Base-by-base conservation (phyloP, 164 flowering plant genomes). In the Malania oleifera region DNA sequence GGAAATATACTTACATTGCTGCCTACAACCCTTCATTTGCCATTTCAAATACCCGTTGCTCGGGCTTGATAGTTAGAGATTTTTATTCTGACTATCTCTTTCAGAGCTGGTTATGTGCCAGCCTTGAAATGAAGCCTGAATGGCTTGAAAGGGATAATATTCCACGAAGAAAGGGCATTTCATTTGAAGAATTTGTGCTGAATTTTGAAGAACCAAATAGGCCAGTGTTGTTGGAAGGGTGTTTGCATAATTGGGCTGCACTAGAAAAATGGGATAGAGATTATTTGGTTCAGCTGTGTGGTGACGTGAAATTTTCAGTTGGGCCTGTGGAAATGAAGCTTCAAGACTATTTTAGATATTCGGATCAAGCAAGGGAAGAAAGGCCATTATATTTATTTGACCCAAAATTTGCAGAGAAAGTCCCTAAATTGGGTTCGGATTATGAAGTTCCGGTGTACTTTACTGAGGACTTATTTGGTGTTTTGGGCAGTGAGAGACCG, bases 31-130 rank as follows among this genome's bases (percentile, higher is more conserved):
- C 79, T 48, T 23, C 43, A 3, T 77, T 74, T 56, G 66, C 34
- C 38, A 47, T 59, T 26, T 38, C 57, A 4, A 66, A 25, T 22
- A 2, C 18, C 25, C 51, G 44, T 47, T 52, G 40, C 29, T 67
- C 61, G 26, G 69, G 76, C 46, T 67, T 89, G 70, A 67, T 59
- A 55, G 79, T 93, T 28, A 74, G 93, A 63, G 89, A 90, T 43
- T 93, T 93, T 61, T 93, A 86, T 65, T 90, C 97, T 26, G 97
- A 95, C 72, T 95, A 91, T 76, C 76, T 91, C 63, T 95, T 95
- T 52, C 99, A 91, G 70, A 95, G 99, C 56, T 95, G 99, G 96
- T 73, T 95, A 2, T 95, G 99, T 77, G 96, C 96, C 17, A 90
- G 74, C 70, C 89, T 95, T 51, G 99, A 86, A 75, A 91, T 95